phyloP scores from a whole-genome alignment of 805 yeast species.

The Grigorovia yakushimaensis region DNA sequence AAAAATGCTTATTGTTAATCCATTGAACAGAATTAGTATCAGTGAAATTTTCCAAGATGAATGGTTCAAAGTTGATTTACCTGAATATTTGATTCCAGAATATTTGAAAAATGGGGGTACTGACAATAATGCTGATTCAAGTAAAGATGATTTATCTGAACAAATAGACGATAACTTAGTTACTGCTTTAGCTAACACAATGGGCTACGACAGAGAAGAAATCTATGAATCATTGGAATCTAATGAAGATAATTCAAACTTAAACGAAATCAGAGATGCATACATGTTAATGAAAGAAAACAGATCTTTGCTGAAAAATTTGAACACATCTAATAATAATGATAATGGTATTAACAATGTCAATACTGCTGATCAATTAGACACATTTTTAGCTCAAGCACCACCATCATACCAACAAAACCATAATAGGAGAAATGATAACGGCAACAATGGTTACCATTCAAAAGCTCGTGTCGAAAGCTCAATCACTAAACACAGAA shows the following conservation, averaged over 20 bases:
- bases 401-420: constrained; percentile 42
- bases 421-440: constrained; percentile 2
- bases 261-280: constrained; percentile 77
- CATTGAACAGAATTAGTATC: constrained; percentile 85
- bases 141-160: constrained; percentile 6
- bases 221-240: constrained; percentile 57
- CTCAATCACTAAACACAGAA: constrained; percentile 22
- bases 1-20: constrained; percentile 89
- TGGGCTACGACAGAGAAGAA: constrained; percentile 86
- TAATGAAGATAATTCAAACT: constrained; percentile 38
- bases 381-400: constrained; percentile 48
- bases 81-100: constrained; percentile 62
- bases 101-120: constrained; percentile 11
- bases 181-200: constrained; percentile 60
- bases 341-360: constrained; percentile 23
- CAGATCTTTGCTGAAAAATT: constrained; percentile 55
- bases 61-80: constrained; percentile 79
- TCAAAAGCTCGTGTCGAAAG: constrained; percentile 7
- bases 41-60: constrained; percentile 88
- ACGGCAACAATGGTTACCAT: constrained; percentile 2
- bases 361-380: constrained; percentile 37
- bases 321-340: constrained; percentile 32
- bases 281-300: constrained; percentile 77
- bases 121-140: neutral
- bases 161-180: constrained; percentile 71